Percentiles rank a stretch among this genome's conserved stretches.
Evolutionary conservation across 345 rosid species (phyloP).

Genomic region (Stellera chamaejasme): DNA sequence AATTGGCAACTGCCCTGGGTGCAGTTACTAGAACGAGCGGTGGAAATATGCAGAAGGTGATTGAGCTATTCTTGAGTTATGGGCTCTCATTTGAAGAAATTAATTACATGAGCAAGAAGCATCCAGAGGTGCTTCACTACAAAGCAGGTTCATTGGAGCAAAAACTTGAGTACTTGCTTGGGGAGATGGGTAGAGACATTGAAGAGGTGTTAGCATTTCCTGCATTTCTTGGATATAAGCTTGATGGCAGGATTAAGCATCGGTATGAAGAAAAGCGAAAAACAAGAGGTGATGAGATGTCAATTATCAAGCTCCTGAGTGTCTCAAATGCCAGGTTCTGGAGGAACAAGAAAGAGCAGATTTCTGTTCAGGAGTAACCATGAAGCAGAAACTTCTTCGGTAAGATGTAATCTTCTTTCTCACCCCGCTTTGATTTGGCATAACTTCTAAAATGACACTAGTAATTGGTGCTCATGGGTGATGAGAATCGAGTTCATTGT

Average conservation of each 20-base stretch:
- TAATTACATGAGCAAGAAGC: conserved; percentile 67
- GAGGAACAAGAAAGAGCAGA: conserved; percentile 17
- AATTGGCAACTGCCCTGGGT: conserved; percentile 54
- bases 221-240: conserved; percentile 74
- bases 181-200: conserved; percentile 70
- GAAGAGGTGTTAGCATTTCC: conserved; percentile 69
- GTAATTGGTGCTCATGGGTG: too few species aligned
- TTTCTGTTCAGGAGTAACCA: conserved; percentile 20
- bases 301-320: conserved; percentile 58
- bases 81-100: conserved; percentile 51
- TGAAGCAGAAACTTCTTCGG: not conserved
- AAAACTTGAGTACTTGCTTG: conserved; percentile 65
- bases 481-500: too few species aligned
- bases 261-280: conserved; percentile 51
- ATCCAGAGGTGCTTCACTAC: conserved; percentile 72
- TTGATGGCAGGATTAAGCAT: conserved; percentile 71
- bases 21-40: conserved; percentile 74
- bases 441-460: too few species aligned
- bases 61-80: conserved; percentile 49
- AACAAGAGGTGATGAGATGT: conserved; percentile 51
- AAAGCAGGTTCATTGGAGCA: conserved; percentile 43
- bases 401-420: too few species aligned
- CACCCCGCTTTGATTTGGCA: too few species aligned
- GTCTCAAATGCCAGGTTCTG: conserved; percentile 52
- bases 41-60: conserved; percentile 68